Evolutionary conservation across 2,329 filamentous ascomycete species (phyloP), one percentile per base, ranked within the genome.

Genomic region (Sarocladium kiliense): DNA sequence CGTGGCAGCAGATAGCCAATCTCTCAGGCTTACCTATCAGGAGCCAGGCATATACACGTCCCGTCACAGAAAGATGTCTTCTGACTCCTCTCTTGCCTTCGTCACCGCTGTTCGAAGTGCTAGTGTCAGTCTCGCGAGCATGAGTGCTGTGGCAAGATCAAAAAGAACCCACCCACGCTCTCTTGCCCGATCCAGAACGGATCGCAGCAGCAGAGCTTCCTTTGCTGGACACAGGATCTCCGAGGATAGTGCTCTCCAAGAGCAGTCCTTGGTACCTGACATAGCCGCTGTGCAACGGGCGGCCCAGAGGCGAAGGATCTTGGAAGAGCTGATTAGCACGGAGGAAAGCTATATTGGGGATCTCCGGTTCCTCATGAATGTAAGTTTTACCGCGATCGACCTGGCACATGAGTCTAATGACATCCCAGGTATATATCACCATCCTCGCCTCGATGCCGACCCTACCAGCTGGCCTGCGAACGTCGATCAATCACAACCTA

Each of bases 271-370:
- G 4, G 63, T 70, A 10, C 59, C 85, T 11, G 91, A 96, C 61
- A 80, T 86, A 56, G 84, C 79, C 27, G 85, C 88, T n/a, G 80
- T 81, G 41, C 81, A 85, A 60, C 83, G 92, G 54, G 83, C 90
- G 1, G 71, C 88, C 19, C 88, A 91, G 64, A 83, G 94, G 58
- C 84, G 90, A 14, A 85, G 86, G 58, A 85, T 96, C 37, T 72
- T 97, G 34, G 89, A 94, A 65, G 94, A 97, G 71, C 75, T 97
- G 53, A 84, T 97, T 58, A 81, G 74, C 56, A 96, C 92, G 0
- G 94, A 97, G 69, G 88, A 94, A 66, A 84, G 87, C 64, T 97
- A 97, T 67, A 86, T 97, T 62, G 84, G 86, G 16, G 93, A 96
- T 64, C 71, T 97, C 56, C 90, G 90, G 63, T 91, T 94, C 60